Evolutionary conservation across 2,329 filamentous ascomycete species (phyloP), one percentile per base, ranked within the genome.

Genomic region (Ceratocystis harringtonii): DNA sequence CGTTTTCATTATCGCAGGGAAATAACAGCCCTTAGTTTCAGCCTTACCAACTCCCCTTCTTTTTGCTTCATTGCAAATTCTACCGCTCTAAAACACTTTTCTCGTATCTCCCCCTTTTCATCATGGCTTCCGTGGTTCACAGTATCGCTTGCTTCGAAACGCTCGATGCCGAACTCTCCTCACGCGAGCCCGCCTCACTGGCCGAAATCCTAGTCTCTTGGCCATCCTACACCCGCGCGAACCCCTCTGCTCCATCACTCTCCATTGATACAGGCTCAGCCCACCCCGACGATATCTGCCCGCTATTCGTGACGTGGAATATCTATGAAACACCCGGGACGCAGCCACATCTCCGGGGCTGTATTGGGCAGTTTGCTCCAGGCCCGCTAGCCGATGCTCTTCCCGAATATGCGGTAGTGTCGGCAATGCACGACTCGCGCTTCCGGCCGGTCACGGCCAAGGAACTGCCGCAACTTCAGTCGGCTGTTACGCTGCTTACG

Each of bases 71-170:
- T 41, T 41, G 36, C 10, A 41, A 41, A 41, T 12, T 41, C 17
- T 48, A 10, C 45, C 1, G 45, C 45, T 48, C 45, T 22, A 6
- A 48, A 22, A n/a, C 45, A 22, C 45, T 22, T n/a, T 22, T 10
- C 45, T n/a, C 45, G 45, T 48, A 48, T n/a, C 15, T 10, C 19
- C 12, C 64, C 64, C 12, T 25, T 10, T 30, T 22, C 52, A 61
- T 57, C 70, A 97, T 97, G 92, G 92, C 94, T 61, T 87, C 88
- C 66, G 77, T 83, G 71, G 87, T 86, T 67, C 92, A 97, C 76
- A 96, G 92, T 76, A 85, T 92, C 72, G 92, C 87, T 76, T 96
- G 92, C 79, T 97, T 99, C 79, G 94, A 99, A 76, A 81, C 81
- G 50, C 84, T 99, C 45, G 81, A 84, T 62, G 87, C 92, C 64